These are phyloP conservation scores for Hypomyces rosellus DNA, from an alignment of 2,329 filamentous ascomycete genomes.

Conservation along the genomic window DNA sequence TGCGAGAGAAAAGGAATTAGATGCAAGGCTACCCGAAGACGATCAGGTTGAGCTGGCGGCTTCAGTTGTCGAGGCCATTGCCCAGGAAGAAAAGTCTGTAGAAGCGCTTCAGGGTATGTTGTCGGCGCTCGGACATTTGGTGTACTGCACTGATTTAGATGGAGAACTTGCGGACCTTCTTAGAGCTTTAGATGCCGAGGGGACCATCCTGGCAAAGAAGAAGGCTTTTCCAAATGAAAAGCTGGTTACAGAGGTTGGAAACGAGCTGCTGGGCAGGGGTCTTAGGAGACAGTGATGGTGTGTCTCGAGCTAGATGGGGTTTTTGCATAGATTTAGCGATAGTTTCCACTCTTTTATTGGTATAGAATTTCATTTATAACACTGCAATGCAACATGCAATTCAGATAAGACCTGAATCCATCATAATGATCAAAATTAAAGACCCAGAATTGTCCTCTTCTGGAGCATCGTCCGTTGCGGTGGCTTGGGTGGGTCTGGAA, in stretches of 20 bases:
- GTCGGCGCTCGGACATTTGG: conserved; percentile 67
- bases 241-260: conserved; percentile 50
- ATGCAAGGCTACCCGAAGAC: conserved; percentile 56
- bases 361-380: too few species aligned
- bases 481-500: too few species aligned
- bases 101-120: conserved; percentile 75
- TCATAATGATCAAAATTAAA: too few species aligned
- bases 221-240: conserved; percentile 50
- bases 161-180: conserved; percentile 78
- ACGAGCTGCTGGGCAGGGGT: conserved; percentile 46
- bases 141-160: conserved; percentile 62
- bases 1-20: conserved; percentile 50
- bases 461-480: too few species aligned
- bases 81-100: conserved; percentile 50
- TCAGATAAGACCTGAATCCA: conserved; percentile 32
- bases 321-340: background rate
- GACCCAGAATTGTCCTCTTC: too few species aligned
- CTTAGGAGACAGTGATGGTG: conserved; percentile 29
- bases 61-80: conserved; percentile 67
- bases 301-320: background rate
- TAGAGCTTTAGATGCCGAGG: conserved; percentile 66
- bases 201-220: conserved; percentile 54
- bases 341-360: too few species aligned
- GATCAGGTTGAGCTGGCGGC: conserved; percentile 79
- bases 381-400: conserved; percentile 34